Base-by-base conservation (phyloP, 345 rosid species). In the Aquilaria sinensis region DNA sequence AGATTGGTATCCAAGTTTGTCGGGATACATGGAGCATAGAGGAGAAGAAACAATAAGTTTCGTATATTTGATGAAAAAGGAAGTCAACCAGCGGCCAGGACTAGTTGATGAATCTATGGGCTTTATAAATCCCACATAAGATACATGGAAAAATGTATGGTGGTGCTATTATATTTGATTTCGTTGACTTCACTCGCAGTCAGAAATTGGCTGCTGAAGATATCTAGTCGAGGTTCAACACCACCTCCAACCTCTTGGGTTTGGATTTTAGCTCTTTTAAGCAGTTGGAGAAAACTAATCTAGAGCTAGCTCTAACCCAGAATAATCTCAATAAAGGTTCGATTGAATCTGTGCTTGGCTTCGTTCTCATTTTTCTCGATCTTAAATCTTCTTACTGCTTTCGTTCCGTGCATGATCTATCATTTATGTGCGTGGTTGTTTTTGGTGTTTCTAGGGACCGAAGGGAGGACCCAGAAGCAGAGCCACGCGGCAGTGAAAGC, bases 141-240 rank as follows among this genome's bases (percentile, higher is more conserved):
- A 23, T 23, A 23, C 23, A 23, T 23, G 23, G 54, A 47, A 81
- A 72, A 47, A 92, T 92, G 98, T 92, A 96, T 62, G 95, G 95
- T 33, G 98, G 98, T 65, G 85, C 86, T 37, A 60, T 86, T 6
- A 81, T 89, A 49, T 74, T 83, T 64, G 89, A 78, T 63, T 67
- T 60, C 61, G 68, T 65, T 53, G 68, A 73, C 15, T 74, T 72
- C 60, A 60, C 62, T 53, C 70, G 74, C 29, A 77, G 82, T 62
- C 77, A 87, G 69, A 75, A 64, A 29, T 56, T 79, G 58, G 73
- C 82, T 43, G 71, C 79, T 5, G 75, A 75, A 53, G 84, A 86
- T 61, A 80, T 80, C 58, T 92, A 96, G 96, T 77, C 86, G 1
- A 79, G 78, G 60, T 77, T 83, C 13, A 91, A 85, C 70, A 62